Conservation (phyloP, 352 stramenopile genomes). For the Phytophthora multivora region DNA sequence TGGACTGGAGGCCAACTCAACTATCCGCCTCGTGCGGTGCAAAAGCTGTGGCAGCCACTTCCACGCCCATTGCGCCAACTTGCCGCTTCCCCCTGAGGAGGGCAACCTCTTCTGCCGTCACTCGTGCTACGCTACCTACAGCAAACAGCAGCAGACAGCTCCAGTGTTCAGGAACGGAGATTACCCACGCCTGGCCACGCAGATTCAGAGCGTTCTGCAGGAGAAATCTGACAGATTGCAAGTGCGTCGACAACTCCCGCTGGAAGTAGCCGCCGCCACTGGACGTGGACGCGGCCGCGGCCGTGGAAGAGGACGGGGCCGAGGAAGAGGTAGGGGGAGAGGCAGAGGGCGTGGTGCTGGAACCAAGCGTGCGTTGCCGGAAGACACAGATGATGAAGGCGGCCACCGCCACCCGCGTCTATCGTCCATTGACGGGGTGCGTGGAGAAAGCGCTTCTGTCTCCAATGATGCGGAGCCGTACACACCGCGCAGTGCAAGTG, state of each 20-base stretch:
- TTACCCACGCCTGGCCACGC: constrained; percentile 48
- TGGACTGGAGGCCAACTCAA: constrained; percentile 21
- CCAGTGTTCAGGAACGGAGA: constrained; percentile 35
- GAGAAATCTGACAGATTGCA: constrained; percentile 37
- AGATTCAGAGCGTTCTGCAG: constrained; percentile 50
- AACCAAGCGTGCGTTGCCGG: constrained; percentile 29
- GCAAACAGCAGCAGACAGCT: constrained; percentile 30
- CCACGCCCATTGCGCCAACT: constrained; percentile 67
- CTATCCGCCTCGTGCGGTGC: constrained; percentile 56
- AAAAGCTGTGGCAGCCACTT: constrained; percentile 56
- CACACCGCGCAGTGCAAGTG: constrained; percentile 11
- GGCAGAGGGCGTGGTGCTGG: constrained; percentile 23
- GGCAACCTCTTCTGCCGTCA: constrained; percentile 73
- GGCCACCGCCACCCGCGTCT: constrained; percentile 17
- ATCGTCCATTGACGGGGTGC: constrained; percentile 18
- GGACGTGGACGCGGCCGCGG: constrained; percentile 23
- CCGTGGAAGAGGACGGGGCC: constrained; percentile 22
- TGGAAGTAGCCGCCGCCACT: constrained; percentile 8
- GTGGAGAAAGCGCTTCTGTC: constrained; percentile 4
- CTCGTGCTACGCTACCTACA: constrained; percentile 61
- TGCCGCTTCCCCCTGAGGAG: constrained; percentile 66
- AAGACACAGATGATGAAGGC: constrained; percentile 19
- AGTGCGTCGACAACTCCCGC: constrained; percentile 26
- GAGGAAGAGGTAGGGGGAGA: constrained; percentile 24
- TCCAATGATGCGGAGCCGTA: constrained; percentile 21